Base-by-base conservation (phyloP, 805 yeast species). In the Cyberlindnera subsufficiens region DNA sequence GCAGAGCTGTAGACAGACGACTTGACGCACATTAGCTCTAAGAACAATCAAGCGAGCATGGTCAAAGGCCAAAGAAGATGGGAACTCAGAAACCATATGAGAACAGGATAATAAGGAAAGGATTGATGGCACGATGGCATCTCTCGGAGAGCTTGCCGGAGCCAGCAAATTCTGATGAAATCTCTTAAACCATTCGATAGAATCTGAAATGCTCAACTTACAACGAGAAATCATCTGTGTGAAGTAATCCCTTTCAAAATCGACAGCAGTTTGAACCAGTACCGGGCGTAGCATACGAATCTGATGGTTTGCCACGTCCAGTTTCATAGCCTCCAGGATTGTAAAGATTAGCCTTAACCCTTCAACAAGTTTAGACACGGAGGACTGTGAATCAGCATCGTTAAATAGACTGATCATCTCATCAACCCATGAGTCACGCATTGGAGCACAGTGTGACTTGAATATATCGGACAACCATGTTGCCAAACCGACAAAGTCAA, bases 231-330 rank as follows among this genome's bases (percentile, higher is more conserved):
- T 96, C 96, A 88, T 46, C 67, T 71, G 55, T 80, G 67, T 5
- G 86, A 78, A 53, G 64, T 88, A 88, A 60, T 86, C 95, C 54
- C 80, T 80, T 65, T 90, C 98, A 56, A 90, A 86, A 46, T 85
- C 90, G 11, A 85, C 83, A 2, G 96, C 93, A 30, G 93, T 86
- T 54, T 87, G 89, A 44, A 88, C 78, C 38, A 91, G 69, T 2
- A 84, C 82, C 2, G 96, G 95, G 55, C 96, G 74, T 42, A 89
- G 68, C 17, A 87, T 78, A 51, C 96, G 74, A 42, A 91, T 86
- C 65, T 90, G 96, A 59, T 90, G 96, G 64, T 90, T 90, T 14
- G 97, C 96, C 43, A 89, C 93, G 58, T 91, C 97, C 48, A 90
- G 70, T 61, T 90, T 91, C 95, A 90, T 89, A 10, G 95, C 91